Conservation (phyloP, 169 alveolate species). For the Sarcocystis neurona region DNA sequence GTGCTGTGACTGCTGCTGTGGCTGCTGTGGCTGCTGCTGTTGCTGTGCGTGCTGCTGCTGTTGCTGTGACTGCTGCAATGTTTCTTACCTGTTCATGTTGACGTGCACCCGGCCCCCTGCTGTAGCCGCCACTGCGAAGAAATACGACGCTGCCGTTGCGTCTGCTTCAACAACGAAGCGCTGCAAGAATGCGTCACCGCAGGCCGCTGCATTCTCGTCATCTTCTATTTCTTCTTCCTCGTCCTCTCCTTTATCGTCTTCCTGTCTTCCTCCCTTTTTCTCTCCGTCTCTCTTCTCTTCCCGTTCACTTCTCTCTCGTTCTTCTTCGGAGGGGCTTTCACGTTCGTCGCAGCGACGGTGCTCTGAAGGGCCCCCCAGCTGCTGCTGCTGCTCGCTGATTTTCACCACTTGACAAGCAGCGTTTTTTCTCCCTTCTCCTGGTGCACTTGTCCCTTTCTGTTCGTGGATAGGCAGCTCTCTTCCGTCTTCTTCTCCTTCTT, state of each 20-base stretch:
- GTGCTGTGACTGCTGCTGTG: too few species aligned
- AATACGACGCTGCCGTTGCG: slow-evolving; percentile 69
- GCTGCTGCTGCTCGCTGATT: too few species aligned
- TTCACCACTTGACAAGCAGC: too few species aligned
- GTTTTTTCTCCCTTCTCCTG: too few species aligned
- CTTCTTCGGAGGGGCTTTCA: background rate
- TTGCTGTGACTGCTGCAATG: too few species aligned
- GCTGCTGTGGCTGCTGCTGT: too few species aligned
- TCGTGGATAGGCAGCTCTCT: too few species aligned
- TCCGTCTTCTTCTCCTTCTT: too few species aligned
- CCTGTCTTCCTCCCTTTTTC: background rate
- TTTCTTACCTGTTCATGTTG: background rate
- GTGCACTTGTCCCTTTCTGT: too few species aligned
- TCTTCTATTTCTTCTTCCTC: background rate
- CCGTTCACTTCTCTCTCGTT: background rate
- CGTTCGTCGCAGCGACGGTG: background rate
- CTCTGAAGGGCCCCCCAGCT: too few species aligned
- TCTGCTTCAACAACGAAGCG: slow-evolving; percentile 65
- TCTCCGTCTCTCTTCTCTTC: background rate
- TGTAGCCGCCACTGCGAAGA: slow-evolving; percentile 27
- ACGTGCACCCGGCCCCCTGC: background rate
- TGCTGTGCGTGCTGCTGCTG: too few species aligned
- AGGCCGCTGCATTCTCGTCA: background rate
- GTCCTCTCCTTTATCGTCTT: background rate
- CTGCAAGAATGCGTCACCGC: background rate